These are phyloP conservation scores for Chaetomium sp. DNA, from an alignment of 2,329 filamentous ascomycete species.

Conservation along the genomic window DNA sequence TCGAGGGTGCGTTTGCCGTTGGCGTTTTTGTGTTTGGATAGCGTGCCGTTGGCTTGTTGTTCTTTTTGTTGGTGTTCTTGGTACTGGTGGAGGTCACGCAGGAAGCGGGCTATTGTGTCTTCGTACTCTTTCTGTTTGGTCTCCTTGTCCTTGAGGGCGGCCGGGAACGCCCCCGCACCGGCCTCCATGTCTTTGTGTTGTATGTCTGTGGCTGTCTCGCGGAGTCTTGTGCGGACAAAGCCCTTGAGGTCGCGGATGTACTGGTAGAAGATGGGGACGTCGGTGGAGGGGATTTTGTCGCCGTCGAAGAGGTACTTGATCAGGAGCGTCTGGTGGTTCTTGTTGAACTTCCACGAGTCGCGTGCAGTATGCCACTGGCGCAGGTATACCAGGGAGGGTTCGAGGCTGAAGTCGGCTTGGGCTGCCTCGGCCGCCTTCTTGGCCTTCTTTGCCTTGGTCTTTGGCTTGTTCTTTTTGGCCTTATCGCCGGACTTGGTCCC, in stretches of 20 bases:
- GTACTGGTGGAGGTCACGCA: constrained; percentile 29
- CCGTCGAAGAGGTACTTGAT: constrained; percentile 75
- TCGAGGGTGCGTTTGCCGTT: constrained; percentile 46
- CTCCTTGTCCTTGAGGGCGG: constrained; percentile 42
- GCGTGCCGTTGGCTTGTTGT: constrained; percentile 8
- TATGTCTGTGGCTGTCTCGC: constrained; percentile 57
- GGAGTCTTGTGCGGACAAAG: constrained; percentile 61
- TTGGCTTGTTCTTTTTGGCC: constrained; percentile 30
- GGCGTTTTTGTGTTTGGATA: constrained; percentile 23
- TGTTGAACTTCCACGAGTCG: constrained; percentile 88
- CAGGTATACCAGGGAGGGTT: constrained; percentile 69
- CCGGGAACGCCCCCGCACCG: constrained; percentile 42
- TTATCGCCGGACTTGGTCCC: constrained; percentile 30
- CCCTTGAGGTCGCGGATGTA: constrained; percentile 80
- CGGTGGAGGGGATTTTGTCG: constrained; percentile 60
- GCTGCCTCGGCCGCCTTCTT: constrained; percentile 27
- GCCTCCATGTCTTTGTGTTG: constrained; percentile 50
- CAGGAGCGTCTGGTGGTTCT: constrained; percentile 79
- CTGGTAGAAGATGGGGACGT: constrained; percentile 63
- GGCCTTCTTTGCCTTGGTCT: constrained; percentile 32
- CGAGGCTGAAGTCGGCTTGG: constrained; percentile 37
- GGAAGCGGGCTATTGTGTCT: constrained; percentile 46
- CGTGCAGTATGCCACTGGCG: constrained; percentile 65
- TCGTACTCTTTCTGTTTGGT: constrained; percentile 51
- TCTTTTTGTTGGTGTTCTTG: constrained; percentile 3